Base-by-base conservation (phyloP, 2,329 filamentous ascomycete species). In the Diaporthe nobilis region DNA sequence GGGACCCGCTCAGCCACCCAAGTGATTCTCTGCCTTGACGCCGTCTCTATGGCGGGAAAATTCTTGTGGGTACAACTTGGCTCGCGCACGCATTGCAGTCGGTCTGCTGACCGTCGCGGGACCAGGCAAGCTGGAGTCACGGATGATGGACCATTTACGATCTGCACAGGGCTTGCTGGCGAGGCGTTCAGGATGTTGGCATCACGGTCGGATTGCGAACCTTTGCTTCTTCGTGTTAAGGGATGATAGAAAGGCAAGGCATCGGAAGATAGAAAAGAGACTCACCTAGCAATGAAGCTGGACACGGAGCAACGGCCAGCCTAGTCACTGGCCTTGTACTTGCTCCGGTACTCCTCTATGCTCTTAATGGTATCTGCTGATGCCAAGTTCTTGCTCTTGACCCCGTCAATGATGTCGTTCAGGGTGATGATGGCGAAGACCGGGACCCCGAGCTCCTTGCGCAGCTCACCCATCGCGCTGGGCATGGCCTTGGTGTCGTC, bases 401-500 rank as follows among this genome's bases (percentile, higher is more conserved):
- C 87, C 15, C 92, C 93, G 73, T 89, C 89, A 79, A 96, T 92
- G 79, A 98, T 92, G 84, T 98, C 95, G 81, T 95, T 91, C 78
- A 98, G 88, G 57, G 93, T 96, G 80, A 98, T 84, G 79, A 98
- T 97, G 25, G 95, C 90, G 79, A 96, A 88, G 76, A 98, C 95
- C 1, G 95, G 95, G 76, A 98, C 93, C 34, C 92, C 91, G 80
- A 94, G 95, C 86, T 97, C 94, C 84, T 93, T 94, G 84, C 92
- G 92, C 76, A 98, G 91, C 87, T 96, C 93, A 28, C 94, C 95
- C 84, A 98, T 95, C 22, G 96, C 95, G 82, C 95, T 98, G 44
- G 91, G 91, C 80, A 92, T 91, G 39, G 91, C 90, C 84, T 90
- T 91, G 61, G 89, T 90, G 80, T 95, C 93, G 78, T 95, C 94